Evolutionary conservation across 306 rosid genomes (phyloP).

Genomic region (Luffa aegyptiaca): DNA sequence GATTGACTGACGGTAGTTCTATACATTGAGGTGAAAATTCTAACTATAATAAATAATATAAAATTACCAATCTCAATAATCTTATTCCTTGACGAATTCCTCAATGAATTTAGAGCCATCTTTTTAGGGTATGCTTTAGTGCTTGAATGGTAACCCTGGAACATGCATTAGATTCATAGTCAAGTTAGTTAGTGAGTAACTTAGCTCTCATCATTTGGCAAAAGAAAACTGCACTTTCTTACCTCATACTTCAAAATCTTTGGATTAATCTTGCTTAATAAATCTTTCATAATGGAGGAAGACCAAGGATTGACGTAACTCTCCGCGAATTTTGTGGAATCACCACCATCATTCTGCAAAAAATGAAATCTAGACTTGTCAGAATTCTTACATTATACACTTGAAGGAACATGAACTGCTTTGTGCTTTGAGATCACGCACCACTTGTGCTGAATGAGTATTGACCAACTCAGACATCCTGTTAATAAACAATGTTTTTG

Average conservation of each 20-base stretch:
- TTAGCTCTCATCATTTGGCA: neutral
- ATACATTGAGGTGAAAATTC: neutral
- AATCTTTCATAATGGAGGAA: slow-evolving; percentile 34
- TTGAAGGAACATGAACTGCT: neutral
- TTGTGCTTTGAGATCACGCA: slow-evolving; percentile 7
- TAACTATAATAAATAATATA: neutral
- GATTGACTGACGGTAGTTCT: slow-evolving; percentile 4
- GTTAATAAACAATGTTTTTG: slow-evolving; percentile 42
- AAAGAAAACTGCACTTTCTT: slow-evolving; percentile 20
- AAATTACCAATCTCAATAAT: slow-evolving; percentile 59
- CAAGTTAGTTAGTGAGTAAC: slow-evolving; percentile 1
- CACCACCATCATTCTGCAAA: slow-evolving; percentile 39
- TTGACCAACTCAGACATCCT: slow-evolving; percentile 46
- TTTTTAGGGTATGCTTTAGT: slow-evolving; percentile 62
- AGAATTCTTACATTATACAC: neutral
- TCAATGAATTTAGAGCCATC: slow-evolving; percentile 47
- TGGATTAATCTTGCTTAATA: slow-evolving; percentile 41
- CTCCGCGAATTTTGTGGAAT: slow-evolving; percentile 14
- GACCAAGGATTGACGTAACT: slow-evolving; percentile 70
- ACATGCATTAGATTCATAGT: slow-evolving; percentile 8
- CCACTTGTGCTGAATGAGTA: slow-evolving; percentile 37
- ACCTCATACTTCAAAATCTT: slow-evolving; percentile 46
- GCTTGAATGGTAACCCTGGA: slow-evolving; percentile 66
- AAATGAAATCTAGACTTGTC: slow-evolving; percentile 8
- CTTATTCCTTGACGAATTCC: slow-evolving; percentile 76